These are phyloP conservation scores for Globisporangium splendens DNA, from an alignment of 352 stramenopile species.

Conservation along the genomic window DNA sequence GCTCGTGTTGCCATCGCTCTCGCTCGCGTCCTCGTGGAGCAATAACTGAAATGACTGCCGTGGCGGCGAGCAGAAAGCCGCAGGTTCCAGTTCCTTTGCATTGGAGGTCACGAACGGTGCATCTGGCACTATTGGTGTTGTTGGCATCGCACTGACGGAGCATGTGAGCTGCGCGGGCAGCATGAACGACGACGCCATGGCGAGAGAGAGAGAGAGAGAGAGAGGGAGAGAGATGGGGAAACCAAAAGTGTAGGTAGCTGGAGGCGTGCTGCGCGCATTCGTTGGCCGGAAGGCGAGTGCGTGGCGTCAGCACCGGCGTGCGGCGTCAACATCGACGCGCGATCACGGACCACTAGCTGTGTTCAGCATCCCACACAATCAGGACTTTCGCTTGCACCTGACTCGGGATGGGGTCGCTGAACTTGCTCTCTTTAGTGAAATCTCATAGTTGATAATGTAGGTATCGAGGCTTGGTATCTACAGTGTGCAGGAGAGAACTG, in stretches of 20 bases:
- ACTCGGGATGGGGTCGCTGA: too few species aligned
- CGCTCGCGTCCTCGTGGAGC: conserved; percentile 4
- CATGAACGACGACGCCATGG: conserved; percentile 5
- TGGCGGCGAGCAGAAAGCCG: conserved; percentile 9
- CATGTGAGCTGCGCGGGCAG: neutral
- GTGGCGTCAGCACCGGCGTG: neutral
- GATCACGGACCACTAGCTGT: too few species aligned
- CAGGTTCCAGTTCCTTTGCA: neutral
- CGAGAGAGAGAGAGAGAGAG: neutral
- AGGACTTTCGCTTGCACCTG: too few species aligned
- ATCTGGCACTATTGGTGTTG: neutral
- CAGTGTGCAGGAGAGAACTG: too few species aligned
- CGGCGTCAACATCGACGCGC: neutral
- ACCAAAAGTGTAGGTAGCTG: neutral
- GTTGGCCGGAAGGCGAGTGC: conserved; percentile 1
- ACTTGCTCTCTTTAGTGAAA: too few species aligned
- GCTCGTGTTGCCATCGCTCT: neutral
- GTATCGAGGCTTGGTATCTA: too few species aligned
- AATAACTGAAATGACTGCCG: conserved; percentile 10
- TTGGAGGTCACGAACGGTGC: neutral
- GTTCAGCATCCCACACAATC: too few species aligned
- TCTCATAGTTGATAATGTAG: too few species aligned
- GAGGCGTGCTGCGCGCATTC: neutral
- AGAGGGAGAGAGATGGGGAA: neutral
- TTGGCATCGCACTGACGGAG: neutral